Evolutionary conservation across 768 basidiomycete species (phyloP).

Genomic region (Cyclocybe aegerita): DNA sequence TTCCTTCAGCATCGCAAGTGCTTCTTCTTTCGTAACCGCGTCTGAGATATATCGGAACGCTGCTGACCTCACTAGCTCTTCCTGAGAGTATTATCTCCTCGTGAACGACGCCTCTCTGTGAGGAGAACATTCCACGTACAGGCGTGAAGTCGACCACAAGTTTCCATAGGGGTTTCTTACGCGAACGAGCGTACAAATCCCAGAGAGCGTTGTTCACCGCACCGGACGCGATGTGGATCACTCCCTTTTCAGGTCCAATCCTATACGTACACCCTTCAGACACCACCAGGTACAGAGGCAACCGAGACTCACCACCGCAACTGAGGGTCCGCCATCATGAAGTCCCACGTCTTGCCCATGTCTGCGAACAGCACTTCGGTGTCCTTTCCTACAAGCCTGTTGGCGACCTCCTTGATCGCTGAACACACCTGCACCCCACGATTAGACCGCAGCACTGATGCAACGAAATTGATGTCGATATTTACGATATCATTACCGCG

Average conservation of each 20-base stretch:
- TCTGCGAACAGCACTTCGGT: conserved; percentile 79
- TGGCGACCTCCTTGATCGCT: conserved; percentile 78
- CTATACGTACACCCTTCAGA: conserved; percentile 29
- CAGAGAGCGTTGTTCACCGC: conserved; percentile 92
- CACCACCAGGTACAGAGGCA: not conserved
- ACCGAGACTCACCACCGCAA: conserved; percentile 69
- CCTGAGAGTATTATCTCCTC: conserved; percentile 36
- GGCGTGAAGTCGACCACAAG: conserved; percentile 89
- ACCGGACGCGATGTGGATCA: conserved; percentile 86
- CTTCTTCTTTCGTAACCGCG: conserved; percentile 89
- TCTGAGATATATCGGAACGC: conserved; percentile 93
- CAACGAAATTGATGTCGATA: not conserved
- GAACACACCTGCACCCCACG: conserved; percentile 60
- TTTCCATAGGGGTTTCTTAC: conserved; percentile 91
- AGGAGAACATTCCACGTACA: conserved; percentile 23
- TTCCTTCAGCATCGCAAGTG: conserved; percentile 75
- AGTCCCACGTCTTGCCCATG: conserved; percentile 92
- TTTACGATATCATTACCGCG: conserved; percentile 91
- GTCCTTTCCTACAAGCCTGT: conserved; percentile 80
- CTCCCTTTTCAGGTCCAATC: conserved; percentile 95
- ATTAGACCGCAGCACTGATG: not conserved
- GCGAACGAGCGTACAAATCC: conserved; percentile 86
- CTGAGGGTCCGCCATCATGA: conserved; percentile 85
- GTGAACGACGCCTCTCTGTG: not conserved
- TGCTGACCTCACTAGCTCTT: conserved; percentile 73